Base-by-base conservation (phyloP, 2,329 filamentous ascomycete species). In the Fusarium sp. region DNA sequence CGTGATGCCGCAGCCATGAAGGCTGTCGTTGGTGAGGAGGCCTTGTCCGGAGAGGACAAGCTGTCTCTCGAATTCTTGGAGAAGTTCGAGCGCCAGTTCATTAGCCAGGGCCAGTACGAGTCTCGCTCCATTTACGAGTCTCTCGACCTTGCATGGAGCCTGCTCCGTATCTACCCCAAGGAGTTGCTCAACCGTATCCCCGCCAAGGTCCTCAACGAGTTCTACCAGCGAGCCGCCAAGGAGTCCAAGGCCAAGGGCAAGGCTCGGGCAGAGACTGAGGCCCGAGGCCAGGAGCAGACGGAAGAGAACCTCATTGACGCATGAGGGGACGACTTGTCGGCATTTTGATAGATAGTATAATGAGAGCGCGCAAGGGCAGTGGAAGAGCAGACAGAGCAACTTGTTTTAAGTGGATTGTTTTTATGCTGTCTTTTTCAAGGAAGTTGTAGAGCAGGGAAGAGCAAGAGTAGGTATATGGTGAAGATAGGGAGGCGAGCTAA, bases 1-100 rank as follows among this genome's bases (percentile, higher is more conserved):
- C 94, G 95, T 86, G 96, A 99, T 76, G 96, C 96, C 20, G 95
- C 96, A 36, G 91, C 94, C 78, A 99, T 99, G 96, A 99, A 98
- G 85, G 96, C 96, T 64, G 96, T 99, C 80, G 96, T 99, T 61
- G 96, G 96, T 83, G 96, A 99, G 83, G 96, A 99, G 80, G 96
- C 96, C 32, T 82, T 99, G 76, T 97, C 94, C 26, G 88, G 92
- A 54, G 96, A 99, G 83, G 96, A 99, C 83, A 98, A 98, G 85
- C 88, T 98, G 59, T 97, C 95, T 10, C 88, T 99, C 36, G 96
- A 99, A 81, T 99, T 99, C 85, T 83, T 99, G 74, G 95, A 98
- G 77, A 98, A 98, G 83, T 99, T 99, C 77, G 96, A 99, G 84
- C 91, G 92, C 68, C 93, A 91, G 59, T 99, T 98, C 82, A 97